phyloP scores from a whole-genome alignment of 768 basidiomycete genomes.

The Termitomyces sp. region DNA sequence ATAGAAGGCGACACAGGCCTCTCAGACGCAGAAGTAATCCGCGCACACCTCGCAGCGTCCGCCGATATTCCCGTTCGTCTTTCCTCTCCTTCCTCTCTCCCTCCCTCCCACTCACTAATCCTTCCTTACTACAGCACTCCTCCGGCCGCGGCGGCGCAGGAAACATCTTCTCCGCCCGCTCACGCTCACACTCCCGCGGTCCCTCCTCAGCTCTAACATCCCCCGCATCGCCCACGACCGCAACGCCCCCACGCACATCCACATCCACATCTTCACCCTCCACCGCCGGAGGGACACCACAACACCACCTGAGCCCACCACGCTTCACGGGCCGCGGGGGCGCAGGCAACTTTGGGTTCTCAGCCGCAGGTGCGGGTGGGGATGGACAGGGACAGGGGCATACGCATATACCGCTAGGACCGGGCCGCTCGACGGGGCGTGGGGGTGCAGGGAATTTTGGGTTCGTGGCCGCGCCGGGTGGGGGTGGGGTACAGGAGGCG shows the following conservation, averaged over 20 bases:
- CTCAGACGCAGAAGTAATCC: conserved; percentile 32
- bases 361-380: neutral
- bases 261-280: neutral
- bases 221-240: neutral
- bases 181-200: conserved; percentile 38
- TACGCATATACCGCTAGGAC: neutral
- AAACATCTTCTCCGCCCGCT: conserved; percentile 52
- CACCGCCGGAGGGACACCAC: neutral
- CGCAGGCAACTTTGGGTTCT: neutral
- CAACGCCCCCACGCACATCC: neutral
- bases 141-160: conserved; percentile 66
- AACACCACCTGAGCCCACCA: neutral
- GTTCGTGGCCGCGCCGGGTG: neutral
- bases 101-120: neutral
- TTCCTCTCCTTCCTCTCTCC: conserved; percentile 1
- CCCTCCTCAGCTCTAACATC: neutral
- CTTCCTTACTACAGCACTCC: conserved; percentile 39
- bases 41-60: conserved; percentile 30
- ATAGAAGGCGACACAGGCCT: conserved; percentile 30
- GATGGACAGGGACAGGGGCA: neutral
- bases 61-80: conserved; percentile 34
- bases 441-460: conserved; percentile 21
- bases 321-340: neutral
- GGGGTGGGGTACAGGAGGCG: neutral
- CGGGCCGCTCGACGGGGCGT: conserved; percentile 17